A percentile compares a stretch with the other conserved stretches of the same genome.
These are phyloP conservation scores for Erigeron canadensis DNA, from an alignment of 129 eudicot genomes.

Conservation along the genomic window DNA sequence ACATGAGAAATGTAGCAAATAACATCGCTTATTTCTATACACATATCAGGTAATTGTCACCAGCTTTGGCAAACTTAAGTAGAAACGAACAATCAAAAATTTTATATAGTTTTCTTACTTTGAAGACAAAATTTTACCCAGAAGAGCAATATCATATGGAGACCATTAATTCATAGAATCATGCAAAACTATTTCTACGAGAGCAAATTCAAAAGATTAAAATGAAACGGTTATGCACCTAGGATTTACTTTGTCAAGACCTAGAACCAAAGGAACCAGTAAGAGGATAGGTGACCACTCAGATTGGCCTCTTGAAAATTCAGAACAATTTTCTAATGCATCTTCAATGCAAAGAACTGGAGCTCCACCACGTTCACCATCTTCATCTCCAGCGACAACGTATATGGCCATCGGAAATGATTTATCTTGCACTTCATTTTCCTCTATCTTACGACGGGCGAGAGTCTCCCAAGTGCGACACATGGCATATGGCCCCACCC, in stretches of 20 bases:
- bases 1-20: background rate
- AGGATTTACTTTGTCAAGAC: conserved; percentile 92
- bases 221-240: conserved; percentile 45
- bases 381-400: conserved; percentile 95
- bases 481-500: conserved; percentile 99
- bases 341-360: conserved; percentile 92
- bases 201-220: background rate
- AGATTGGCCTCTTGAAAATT: conserved; percentile 54
- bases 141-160: background rate
- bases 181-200: background rate
- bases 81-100: background rate
- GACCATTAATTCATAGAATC: background rate
- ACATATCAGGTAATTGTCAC: too few species aligned
- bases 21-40: too few species aligned
- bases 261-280: conserved; percentile 93
- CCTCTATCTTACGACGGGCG: conserved; percentile 44
- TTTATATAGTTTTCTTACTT: background rate
- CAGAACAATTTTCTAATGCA: conserved; percentile 49
- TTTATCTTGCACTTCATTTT: conserved; percentile 28
- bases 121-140: background rate
- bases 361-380: conserved; percentile 99
- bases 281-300: conserved; percentile 77
- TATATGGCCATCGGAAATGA: conserved; percentile 64
- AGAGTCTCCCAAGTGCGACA: conserved; percentile 96
- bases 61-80: background rate